Evolutionary conservation across 345 rosid species (phyloP), one percentile per base, ranked within the genome.

Genomic region (Citrus glauca): DNA sequence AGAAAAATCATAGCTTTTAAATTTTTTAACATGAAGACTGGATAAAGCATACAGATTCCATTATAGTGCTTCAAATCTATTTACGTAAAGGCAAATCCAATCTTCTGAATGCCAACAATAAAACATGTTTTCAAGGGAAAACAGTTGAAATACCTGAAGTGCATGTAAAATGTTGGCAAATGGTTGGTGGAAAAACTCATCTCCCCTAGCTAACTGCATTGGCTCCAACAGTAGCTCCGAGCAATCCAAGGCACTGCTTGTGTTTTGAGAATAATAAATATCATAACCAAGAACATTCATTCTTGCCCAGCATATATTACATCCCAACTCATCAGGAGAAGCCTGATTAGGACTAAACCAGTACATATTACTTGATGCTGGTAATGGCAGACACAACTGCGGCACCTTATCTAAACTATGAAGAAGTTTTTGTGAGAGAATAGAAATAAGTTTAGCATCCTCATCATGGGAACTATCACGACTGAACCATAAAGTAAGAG

Each of bases 401-500:
- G 42, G 77, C 66, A 71, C 68, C 25, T 69, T 38, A 61, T 63
- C 77, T 32, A 75, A 77, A 57, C n/a, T 17, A 55, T 35, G 73
- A 3, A 73, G 42, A 70, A 73, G 59, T 71, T 64, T 84, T 32
- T 85, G 84, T 2, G 92, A 88, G 37, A 94, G 90, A 78, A 82
- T 87, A 2, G 95, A 84, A 77, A 96, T 79, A 50, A 96, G 91
- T 85, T 94, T 92, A 42, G 87, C 86, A 85, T 94, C 98, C 80
- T 96, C 97, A 40, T 92, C 92, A 68, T 96, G 93, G 24, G 87
- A 84, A 76, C 93, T 82, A 80, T 92, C 89, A 50, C 95, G 97
- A 80, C 92, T 94, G 86, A 94, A 94, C 98, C 97, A 96, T 22
- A 96, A 69, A 0, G 98, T 88, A 77, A 96, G 97, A 20, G 98